Evolutionary conservation across 768 basidiomycete species (phyloP).

Genomic region (Lentinula lateritia): DNA sequence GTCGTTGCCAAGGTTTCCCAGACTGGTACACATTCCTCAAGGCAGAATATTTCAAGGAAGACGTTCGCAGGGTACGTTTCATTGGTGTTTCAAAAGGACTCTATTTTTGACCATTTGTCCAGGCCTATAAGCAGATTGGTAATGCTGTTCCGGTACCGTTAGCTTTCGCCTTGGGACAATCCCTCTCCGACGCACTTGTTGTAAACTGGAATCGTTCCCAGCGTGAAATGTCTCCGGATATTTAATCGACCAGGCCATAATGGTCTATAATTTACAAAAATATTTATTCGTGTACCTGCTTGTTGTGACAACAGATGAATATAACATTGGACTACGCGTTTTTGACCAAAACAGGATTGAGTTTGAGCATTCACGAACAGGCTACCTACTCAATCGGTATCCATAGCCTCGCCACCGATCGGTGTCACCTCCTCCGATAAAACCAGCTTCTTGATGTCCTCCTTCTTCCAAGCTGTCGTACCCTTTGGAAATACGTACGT

Average conservation of each 20-base stretch:
- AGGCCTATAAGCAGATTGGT: slow-evolving; percentile 77
- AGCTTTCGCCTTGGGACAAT: slow-evolving; percentile 54
- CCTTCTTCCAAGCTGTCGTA: slow-evolving; percentile 86
- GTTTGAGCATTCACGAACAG: neutral
- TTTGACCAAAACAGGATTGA: neutral
- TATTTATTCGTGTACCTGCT: neutral
- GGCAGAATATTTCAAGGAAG: neutral
- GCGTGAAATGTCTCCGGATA: neutral
- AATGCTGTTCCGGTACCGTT: slow-evolving; percentile 76
- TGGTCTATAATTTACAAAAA: neutral
- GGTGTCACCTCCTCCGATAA: slow-evolving; percentile 63
- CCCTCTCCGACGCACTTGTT: slow-evolving; percentile 21
- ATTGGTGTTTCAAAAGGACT: slow-evolving; percentile 14
- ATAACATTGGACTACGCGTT: neutral
- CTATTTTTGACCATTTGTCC: neutral
- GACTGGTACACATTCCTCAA: slow-evolving; percentile 55
- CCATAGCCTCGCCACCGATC: slow-evolving; percentile 69
- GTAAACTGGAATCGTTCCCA: neutral
- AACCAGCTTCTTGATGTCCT: slow-evolving; percentile 67
- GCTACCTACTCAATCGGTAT: slow-evolving; percentile 32
- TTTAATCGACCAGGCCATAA: neutral
- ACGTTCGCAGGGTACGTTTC: slow-evolving; percentile 29
- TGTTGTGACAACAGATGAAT: neutral
- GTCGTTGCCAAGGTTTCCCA: slow-evolving; percentile 76
- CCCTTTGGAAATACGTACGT: slow-evolving; percentile 72